phyloP scores from a whole-genome alignment of 495 filamentous ascomycete species.

The Hypomontagnella monticulosa region DNA sequence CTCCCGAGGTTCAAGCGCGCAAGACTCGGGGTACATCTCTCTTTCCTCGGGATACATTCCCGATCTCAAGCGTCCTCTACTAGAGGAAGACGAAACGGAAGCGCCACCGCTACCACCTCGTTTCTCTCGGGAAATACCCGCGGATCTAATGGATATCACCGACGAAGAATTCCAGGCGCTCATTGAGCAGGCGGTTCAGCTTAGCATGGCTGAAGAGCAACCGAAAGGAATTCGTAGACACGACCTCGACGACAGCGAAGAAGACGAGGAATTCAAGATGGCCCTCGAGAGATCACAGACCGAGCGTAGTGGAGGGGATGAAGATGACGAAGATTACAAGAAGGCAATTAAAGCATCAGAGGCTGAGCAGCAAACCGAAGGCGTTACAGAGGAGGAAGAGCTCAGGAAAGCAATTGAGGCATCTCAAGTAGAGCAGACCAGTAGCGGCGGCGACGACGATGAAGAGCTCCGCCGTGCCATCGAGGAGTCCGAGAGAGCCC shows the following conservation, averaged over 20 bases:
- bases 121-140: conserved; percentile 22
- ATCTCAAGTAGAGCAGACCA: conserved; percentile 45
- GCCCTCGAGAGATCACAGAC: conserved; percentile 39
- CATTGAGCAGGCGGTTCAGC: conserved; percentile 67
- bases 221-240: conserved; percentile 38
- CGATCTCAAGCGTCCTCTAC: conserved; percentile 37
- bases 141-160: conserved; percentile 47
- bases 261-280: conserved; percentile 47
- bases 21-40: conserved; percentile 24
- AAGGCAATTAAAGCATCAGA: conserved; percentile 41
- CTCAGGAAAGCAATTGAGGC: conserved; percentile 58
- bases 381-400: conserved; percentile 55
- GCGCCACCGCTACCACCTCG: conserved; percentile 34
- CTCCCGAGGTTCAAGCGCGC: conserved; percentile 11
- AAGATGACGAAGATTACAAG: conserved; percentile 43
- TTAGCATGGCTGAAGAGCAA: conserved; percentile 62
- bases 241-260: conserved; percentile 54
- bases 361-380: conserved; percentile 29
- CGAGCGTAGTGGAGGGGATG: conserved; percentile 15
- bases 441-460: conserved; percentile 50
- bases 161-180: conserved; percentile 64
- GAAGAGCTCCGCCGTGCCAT: conserved; percentile 55
- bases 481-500: conserved; percentile 57
- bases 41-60: not conserved
- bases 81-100: conserved; percentile 36